Conservation (phyloP, 352 stramenopile species). For the Phytophthora pisi region DNA sequence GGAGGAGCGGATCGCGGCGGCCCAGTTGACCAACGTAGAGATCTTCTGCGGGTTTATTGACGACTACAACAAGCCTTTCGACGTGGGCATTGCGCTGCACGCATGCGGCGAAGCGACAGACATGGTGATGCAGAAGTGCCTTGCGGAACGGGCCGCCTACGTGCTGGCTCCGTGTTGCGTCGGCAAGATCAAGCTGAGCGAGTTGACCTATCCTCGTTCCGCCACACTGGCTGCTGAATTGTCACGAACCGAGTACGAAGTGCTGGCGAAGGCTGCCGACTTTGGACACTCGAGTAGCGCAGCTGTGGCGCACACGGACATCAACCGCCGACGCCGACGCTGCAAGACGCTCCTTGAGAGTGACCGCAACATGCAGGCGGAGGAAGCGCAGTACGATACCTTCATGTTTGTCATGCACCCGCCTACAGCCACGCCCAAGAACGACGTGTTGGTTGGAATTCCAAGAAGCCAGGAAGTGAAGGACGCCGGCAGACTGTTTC, state of each 20-base stretch:
- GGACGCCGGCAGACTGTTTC: constrained; percentile 22
- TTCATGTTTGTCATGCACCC: constrained; percentile 87
- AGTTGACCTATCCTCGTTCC: constrained; percentile 67
- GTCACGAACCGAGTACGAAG: constrained; percentile 72
- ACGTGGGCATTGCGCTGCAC: constrained; percentile 83
- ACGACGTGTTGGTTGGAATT: constrained; percentile 80
- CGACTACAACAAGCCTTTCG: constrained; percentile 67
- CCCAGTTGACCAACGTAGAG: constrained; percentile 68
- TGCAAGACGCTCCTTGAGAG: constrained; percentile 87
- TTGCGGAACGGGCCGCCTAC: constrained; percentile 61
- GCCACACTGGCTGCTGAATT: constrained; percentile 43
- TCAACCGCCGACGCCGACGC: constrained; percentile 59
- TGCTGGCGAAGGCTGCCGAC: constrained; percentile 78
- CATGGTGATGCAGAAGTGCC: constrained; percentile 82
- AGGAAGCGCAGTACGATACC: constrained; percentile 63
- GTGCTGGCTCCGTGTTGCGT: constrained; percentile 85
- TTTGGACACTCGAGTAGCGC: constrained; percentile 62
- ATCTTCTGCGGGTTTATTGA: constrained; percentile 82
- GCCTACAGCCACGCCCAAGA: constrained; percentile 74
- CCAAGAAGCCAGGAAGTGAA: constrained; percentile 26
- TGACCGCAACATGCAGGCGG: constrained; percentile 70
- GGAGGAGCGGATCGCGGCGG: constrained; percentile 63
- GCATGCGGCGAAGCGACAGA: constrained; percentile 85
- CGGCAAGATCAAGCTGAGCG: constrained; percentile 78
- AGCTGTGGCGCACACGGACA: constrained; percentile 47